phyloP scores from a whole-genome alignment of 192 early-diverging fungal species.

The Gryganskiella cystojenkinii region DNA sequence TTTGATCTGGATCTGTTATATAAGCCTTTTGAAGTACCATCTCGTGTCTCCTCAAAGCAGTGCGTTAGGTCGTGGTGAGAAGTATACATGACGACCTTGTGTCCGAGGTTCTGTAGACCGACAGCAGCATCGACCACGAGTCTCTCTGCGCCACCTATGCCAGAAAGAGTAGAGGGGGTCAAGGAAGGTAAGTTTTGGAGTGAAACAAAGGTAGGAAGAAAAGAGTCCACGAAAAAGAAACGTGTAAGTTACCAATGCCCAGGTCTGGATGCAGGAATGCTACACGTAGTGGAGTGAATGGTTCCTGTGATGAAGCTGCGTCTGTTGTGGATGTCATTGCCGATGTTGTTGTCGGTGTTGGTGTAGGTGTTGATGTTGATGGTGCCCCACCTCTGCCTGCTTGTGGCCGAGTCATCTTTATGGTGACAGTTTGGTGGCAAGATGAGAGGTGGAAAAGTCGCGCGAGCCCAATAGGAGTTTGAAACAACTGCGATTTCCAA shows the following conservation, averaged over 20 bases:
- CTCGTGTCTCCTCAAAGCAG: conserved; percentile 92
- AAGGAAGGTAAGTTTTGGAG: too few relatives aligned
- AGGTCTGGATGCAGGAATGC: conserved; percentile 95
- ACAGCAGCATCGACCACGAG: conserved; percentile 93
- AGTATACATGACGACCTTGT: conserved; percentile 86
- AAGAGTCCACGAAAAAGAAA: conserved; percentile 7
- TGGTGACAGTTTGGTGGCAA: too few relatives aligned
- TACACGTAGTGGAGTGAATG: conserved; percentile 59
- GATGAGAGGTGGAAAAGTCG: too few relatives aligned
- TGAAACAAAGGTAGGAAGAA: background rate
- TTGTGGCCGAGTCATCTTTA: too few relatives aligned
- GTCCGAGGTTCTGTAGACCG: conserved; percentile 81
- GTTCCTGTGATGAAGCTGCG: background rate
- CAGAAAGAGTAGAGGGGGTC: too few relatives aligned
- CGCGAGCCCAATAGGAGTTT: too few relatives aligned
- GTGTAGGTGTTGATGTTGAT: background rate
- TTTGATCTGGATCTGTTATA: background rate
- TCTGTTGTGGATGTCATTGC: too few relatives aligned
- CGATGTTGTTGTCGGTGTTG: background rate
- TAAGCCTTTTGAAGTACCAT: conserved; percentile 60
- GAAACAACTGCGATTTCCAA: too few relatives aligned
- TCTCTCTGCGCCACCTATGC: conserved; percentile 89
- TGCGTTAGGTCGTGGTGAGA: conserved; percentile 90
- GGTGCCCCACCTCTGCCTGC: conserved; percentile 2
- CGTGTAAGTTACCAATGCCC: conserved; percentile 81